phyloP scores from a whole-genome alignment of 352 stramenopile genomes.

The Phytopythium delawarense region DNA sequence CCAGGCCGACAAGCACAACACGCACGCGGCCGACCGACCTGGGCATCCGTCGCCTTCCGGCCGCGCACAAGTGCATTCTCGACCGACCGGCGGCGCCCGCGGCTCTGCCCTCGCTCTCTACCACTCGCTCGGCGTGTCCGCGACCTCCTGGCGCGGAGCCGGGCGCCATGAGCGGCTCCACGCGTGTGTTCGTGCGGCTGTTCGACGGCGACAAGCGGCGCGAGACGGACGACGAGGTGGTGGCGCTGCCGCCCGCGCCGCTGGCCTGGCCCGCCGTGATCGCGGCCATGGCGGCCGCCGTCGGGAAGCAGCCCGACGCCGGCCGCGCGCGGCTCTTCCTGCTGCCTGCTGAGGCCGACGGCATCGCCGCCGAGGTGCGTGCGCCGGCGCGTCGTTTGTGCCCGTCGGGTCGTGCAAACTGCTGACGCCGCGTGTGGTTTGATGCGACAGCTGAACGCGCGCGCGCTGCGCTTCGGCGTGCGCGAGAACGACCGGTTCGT shows the following conservation, averaged over 20 bases:
- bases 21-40: too few relatives aligned
- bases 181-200: constrained; percentile 76
- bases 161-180: constrained; percentile 22
- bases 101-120: background rate
- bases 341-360: constrained; percentile 45
- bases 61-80: background rate
- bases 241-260: constrained; percentile 58
- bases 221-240: constrained; percentile 62
- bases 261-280: constrained; percentile 68
- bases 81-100: background rate
- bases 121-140: background rate
- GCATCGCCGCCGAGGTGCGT: constrained; percentile 60
- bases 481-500: constrained; percentile 78
- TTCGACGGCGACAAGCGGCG: constrained; percentile 44
- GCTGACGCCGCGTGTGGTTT: constrained; percentile 11
- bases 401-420: too few relatives aligned
- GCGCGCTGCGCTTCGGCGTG: constrained; percentile 67
- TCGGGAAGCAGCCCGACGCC: constrained; percentile 30
- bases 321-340: constrained; percentile 50
- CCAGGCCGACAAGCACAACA: background rate
- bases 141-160: too few relatives aligned
- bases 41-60: too few relatives aligned
- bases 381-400: background rate
- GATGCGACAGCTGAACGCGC: constrained; percentile 47
- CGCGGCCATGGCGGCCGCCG: constrained; percentile 52